Base-by-base conservation (phyloP, 169 alveolate genomes). In the Plasmodium berghei region DNA sequence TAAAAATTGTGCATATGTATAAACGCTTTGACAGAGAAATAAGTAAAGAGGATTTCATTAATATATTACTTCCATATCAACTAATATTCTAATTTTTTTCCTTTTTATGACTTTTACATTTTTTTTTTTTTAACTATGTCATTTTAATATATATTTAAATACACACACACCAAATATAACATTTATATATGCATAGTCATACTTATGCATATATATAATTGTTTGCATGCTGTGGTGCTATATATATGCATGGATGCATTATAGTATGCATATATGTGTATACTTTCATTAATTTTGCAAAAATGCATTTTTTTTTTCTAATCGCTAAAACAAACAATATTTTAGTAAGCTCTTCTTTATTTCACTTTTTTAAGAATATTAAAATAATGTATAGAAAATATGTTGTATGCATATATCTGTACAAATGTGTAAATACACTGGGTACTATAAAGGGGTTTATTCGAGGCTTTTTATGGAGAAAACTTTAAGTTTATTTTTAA, bases 241-340 rank as follows among this genome's bases (percentile, higher is more conserved):
- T 58, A 20, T 18, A 16, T 58, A 58, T 58, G 34, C 22, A 58
- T 58, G 67, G 9, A 22, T 58, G 34, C 34, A 58, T 58, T 22
- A 52, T 14, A 14, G 67, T 20, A 58, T 58, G 67, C 9, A 58
- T 58, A 12, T 58, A 58, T 20, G 67, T 58, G 20, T 58, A 52
- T 22, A 26, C n/a, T 67, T 67, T 67, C 34, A n/a, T 45, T 42
- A 24, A 45, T 67, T 67, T 67, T 67, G 75, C 75, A 67, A 67
- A 45, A 46, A 42, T 16, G 42, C 62, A 58, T 67, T 67, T 67
- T 46, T 67, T 67, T 67, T 67, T 67, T 67, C 48, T 12, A 16
- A n/a, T 58, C 34, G 5, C 67, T n/a, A 58, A 5, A 58, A 58
- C n/a, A n/a, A 58, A 20, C 18, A 58, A n/a, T 34, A 34, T 34